Evolutionary conservation across 306 rosid genomes (phyloP), one percentile per base, ranked within the genome.

Genomic region (Castanea mollissima): DNA sequence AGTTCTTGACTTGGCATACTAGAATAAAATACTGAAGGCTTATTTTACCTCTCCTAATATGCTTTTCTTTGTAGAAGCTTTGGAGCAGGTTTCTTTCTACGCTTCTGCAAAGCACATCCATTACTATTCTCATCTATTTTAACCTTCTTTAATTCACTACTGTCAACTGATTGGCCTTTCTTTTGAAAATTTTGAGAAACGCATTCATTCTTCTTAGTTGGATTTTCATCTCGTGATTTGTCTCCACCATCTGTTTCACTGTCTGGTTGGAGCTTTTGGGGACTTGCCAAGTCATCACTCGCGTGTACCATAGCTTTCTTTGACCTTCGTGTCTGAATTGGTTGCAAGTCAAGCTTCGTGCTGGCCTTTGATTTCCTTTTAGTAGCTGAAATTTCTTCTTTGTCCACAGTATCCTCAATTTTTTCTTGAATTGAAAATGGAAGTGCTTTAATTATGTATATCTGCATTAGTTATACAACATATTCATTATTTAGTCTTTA

Each of bases 401-500:
- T 79, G 59, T 49, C 59, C 23, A 9, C 75, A 25, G n/a, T 25
- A 20, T 74, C 71, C 51, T 62, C 59, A 72, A 74, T 71, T 13
- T 62, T 11, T 51, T 76, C 83, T 81, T 80, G 83, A 78, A 38
- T 59, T 62, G 75, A 70, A 63, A 73, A 29, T 69, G 85, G 82
- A 73, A 81, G 82, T 67, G 88, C 97, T 78, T 71, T 90, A 38
- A 81, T 65, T 63, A 84, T 87, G 83, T 86, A 84, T 71, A 92
- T 58, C 94, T 92, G 93, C 78, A 69, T 55, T n/a, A 51, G 71
- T 23, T 23, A 3, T 27, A 70, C 44, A 69, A 15, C 27, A 70
- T 49, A 59, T 31, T 27, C 62, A 20, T 55, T 55, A 76, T 68
- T 71, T n/a, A 20, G 71, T 55, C 69, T 49, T 21, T 56, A 41